A percentile compares a stretch with the other conserved stretches of the same genome.
phyloP scores from a whole-genome alignment of 345 rosid species.

The Microthlaspi erraticum region DNA sequence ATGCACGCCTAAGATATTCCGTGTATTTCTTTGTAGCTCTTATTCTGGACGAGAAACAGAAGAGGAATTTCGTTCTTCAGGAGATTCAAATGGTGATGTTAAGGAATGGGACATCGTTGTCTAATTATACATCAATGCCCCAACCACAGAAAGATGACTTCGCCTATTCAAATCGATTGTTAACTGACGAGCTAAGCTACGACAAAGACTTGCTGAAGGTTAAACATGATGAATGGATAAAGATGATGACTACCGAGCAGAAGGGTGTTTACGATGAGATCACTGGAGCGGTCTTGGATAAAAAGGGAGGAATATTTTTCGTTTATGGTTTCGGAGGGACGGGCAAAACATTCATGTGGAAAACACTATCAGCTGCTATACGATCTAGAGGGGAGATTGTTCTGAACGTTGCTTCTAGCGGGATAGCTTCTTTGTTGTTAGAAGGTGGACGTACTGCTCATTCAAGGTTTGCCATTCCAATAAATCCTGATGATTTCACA shows the following conservation, averaged over 20 bases:
- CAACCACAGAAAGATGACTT: neutral
- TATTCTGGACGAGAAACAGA: too few species aligned
- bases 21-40: too few species aligned
- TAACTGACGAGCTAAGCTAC: neutral
- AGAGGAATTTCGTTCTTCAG: too few species aligned
- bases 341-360: neutral
- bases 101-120: too few species aligned
- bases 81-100: too few species aligned
- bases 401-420: neutral
- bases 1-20: too few species aligned
- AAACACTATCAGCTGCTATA: neutral
- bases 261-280: neutral
- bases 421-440: neutral
- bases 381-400: neutral
- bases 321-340: neutral
- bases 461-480: neutral
- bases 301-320: neutral
- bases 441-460: neutral
- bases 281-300: fast-evolving
- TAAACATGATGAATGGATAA: neutral
- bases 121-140: neutral
- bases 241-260: neutral
- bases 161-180: neutral
- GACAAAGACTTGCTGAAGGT: fast-evolving
- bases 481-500: neutral